Percentiles rank a stretch among this genome's conserved stretches.
phyloP scores from a whole-genome alignment of 78 protist genomes.

The Salpingoeca rosetta region DNA sequence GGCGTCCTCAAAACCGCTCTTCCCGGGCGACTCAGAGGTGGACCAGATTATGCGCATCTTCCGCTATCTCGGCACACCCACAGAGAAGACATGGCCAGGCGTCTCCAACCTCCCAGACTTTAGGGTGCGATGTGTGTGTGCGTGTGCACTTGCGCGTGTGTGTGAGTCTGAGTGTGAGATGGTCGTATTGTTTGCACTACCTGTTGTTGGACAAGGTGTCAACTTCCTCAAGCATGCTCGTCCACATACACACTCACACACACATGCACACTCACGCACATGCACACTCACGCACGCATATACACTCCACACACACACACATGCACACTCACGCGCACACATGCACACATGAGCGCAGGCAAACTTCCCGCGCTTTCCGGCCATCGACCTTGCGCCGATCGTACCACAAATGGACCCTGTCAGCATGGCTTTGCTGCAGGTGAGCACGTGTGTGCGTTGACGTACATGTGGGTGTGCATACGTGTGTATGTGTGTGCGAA shows the following conservation, averaged over 20 bases:
- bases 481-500: too few relatives aligned
- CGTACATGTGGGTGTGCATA: neutral
- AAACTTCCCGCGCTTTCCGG: constrained; percentile 2
- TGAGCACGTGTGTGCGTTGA: neutral
- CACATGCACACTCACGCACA: too few relatives aligned
- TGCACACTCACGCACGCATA: neutral
- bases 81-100: constrained; percentile 77
- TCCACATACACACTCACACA: neutral
- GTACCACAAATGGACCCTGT: constrained; percentile 36
- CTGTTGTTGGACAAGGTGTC: too few relatives aligned
- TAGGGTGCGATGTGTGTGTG: constrained; percentile 11
- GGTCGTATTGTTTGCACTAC: too few relatives aligned
- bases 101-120: constrained; percentile 80
- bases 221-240: too few relatives aligned
- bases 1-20: constrained; percentile 81
- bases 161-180: too few relatives aligned
- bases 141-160: too few relatives aligned
- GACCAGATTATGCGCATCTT: constrained; percentile 92
- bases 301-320: neutral
- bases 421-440: constrained; percentile 47
- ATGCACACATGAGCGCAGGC: too few relatives aligned
- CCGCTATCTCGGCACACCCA: constrained; percentile 88
- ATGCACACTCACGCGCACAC: too few relatives aligned
- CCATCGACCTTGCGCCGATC: constrained; percentile 23
- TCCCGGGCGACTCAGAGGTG: constrained; percentile 86